phyloP scores from a whole-genome alignment of 805 yeast genomes.

The Schwanniomyces sp. region DNA sequence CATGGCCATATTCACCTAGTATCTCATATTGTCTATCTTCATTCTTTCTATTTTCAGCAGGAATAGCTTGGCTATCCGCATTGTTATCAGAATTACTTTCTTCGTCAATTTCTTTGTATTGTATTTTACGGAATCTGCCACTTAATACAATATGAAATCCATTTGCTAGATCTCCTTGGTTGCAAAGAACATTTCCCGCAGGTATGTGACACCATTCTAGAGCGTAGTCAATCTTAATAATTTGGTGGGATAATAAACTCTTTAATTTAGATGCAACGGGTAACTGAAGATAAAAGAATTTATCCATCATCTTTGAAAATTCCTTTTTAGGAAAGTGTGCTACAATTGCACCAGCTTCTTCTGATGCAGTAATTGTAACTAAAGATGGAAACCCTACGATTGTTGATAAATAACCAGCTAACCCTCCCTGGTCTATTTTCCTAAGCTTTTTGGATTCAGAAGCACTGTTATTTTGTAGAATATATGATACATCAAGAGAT shows the following conservation, averaged over 20 bases:
- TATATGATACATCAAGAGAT: conserved; percentile 57
- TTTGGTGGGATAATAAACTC: conserved; percentile 61
- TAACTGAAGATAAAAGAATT: conserved; percentile 71
- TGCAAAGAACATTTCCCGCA: conserved; percentile 80
- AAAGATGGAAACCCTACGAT: conserved; percentile 78
- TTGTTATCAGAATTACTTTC: conserved; percentile 10
- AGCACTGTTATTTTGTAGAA: conserved; percentile 1
- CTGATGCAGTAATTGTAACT: conserved; percentile 63
- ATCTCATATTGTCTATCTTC: conserved; percentile 24
- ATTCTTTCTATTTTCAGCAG: conserved; percentile 5
- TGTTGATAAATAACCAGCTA: conserved; percentile 86
- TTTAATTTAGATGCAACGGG: conserved; percentile 75
- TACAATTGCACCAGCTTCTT: conserved; percentile 55
- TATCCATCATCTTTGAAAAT: conserved; percentile 68
- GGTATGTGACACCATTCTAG: conserved; percentile 90
- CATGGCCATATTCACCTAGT: conserved; percentile 85
- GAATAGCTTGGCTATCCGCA: conserved; percentile 6
- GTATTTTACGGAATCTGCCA: conserved; percentile 77
- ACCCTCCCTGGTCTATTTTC: conserved; percentile 70
- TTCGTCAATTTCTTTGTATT: conserved; percentile 22
- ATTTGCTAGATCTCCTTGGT: conserved; percentile 84
- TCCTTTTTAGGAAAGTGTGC: conserved; percentile 69
- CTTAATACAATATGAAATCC: conserved; percentile 87
- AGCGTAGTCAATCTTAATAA: conserved; percentile 82
- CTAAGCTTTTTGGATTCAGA: conserved; percentile 38